Evolutionary conservation across 441 rosid genomes (phyloP), one percentile per base, ranked within the genome.

Genomic region (Rhodomyrtus psidioides): DNA sequence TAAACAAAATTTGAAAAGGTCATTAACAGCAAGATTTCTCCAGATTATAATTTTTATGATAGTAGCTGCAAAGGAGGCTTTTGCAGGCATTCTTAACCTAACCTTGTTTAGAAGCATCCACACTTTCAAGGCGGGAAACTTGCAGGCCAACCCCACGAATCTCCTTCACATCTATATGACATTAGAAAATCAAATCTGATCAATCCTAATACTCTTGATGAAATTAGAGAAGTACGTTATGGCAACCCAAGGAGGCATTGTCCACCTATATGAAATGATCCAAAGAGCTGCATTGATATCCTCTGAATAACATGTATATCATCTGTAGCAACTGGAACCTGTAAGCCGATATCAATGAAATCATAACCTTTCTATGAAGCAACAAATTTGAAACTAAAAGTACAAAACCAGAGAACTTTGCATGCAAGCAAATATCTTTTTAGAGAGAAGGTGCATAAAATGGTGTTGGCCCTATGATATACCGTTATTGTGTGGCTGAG

Each of bases 111-210:
- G 89, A 88, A 87, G 91, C 86, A 86, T 94, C 94, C 19, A 90
- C 93, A 91, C 89, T 90, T 89, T 96, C 98, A 90, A 97, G 97
- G 93, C 92, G 95, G 70, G 99, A 92, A 85, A 97, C 99, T 94
- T 96, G 98, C 94, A 97, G 93, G 90, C 99, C 99, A 88, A 97
- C 92, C 83, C 99, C 99, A n/a, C 98, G 95, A 76, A 97, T 92
- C 70, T 95, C 99, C 94, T 89, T 93, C 57, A 93, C 94, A 92
- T 97, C 98, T 95, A 86, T 55, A 58, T 81, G 83, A 58, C 60
- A 85, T 51, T 53, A 86, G 84, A 82, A 88, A 49, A 58, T 85
- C 53, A 88, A 83, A 70, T 23, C 49, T 34, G 49, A 70, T 70
- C 49, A 70, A 70, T 70, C 49, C 49, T 70, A 70, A 70, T 34